Conservation (phyloP, 2,329 filamentous ascomycete species). For the Pestalotiopsis sp. region DNA sequence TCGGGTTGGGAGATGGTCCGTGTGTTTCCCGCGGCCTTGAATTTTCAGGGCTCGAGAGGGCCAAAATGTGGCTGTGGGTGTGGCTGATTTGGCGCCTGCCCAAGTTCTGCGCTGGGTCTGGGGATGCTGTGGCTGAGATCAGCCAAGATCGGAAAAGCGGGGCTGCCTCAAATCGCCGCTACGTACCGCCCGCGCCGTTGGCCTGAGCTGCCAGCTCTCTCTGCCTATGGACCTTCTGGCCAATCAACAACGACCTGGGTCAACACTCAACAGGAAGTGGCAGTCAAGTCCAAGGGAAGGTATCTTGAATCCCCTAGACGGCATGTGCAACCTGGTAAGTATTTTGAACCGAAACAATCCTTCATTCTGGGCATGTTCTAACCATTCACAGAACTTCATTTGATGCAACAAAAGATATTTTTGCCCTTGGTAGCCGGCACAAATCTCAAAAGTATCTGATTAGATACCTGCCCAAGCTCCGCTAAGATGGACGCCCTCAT, state of each 20-base stretch:
- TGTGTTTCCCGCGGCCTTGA: conserved; percentile 1
- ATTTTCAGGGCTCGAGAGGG: conserved; percentile 9
- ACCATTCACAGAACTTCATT: background rate
- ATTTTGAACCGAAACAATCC: background rate
- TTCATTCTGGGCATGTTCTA: background rate
- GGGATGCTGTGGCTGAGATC: background rate
- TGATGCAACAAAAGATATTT: background rate
- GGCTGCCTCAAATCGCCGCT: background rate
- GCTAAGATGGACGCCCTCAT: conserved; percentile 73
- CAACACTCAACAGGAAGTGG: conserved; percentile 8
- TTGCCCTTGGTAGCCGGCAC: background rate
- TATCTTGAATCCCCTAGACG: conserved; percentile 22
- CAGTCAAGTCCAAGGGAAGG: background rate
- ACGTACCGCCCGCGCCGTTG: background rate
- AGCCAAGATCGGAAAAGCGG: background rate
- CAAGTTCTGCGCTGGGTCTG: background rate
- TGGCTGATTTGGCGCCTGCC: background rate
- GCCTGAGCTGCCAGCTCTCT: background rate
- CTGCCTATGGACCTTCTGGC: background rate
- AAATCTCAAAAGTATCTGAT: background rate
- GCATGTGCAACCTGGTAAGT: background rate
- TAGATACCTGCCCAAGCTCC: background rate
- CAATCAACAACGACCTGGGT: conserved; percentile 13
- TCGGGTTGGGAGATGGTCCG: conserved; percentile 1
- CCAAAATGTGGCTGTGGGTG: conserved; percentile 3